Evolutionary conservation across 129 eudicot genomes (phyloP).

Genomic region (Smallanthus sonchifolius): DNA sequence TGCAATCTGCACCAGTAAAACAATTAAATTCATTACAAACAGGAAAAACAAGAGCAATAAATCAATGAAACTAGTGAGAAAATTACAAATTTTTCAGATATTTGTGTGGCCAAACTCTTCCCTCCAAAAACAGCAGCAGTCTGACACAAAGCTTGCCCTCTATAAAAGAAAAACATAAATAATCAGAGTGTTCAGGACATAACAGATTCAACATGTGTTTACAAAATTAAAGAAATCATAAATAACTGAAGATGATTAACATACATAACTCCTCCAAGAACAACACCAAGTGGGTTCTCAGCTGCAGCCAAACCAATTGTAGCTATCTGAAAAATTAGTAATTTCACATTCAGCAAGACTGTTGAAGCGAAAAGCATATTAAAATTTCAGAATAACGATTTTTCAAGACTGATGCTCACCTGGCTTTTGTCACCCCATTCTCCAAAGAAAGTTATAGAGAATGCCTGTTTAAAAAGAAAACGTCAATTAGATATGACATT

Average conservation of each 20-base stretch:
- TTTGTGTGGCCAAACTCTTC: constrained; percentile 84
- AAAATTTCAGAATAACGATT: not conserved
- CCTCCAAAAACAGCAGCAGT: constrained; percentile 98
- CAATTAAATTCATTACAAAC: not conserved
- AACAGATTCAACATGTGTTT: not conserved
- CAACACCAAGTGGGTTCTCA: constrained; percentile 96
- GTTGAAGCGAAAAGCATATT: not conserved
- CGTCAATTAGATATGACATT: not conserved
- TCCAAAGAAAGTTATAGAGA: constrained; percentile 83
- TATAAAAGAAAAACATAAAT: constrained; percentile 22
- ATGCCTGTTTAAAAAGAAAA: constrained; percentile 26
- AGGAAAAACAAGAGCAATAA: not conserved
- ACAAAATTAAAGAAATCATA: not conserved
- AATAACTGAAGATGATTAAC: constrained; percentile 19
- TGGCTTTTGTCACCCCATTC: constrained; percentile 99
- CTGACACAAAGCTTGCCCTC: constrained; percentile 96
- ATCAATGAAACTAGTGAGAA: not conserved
- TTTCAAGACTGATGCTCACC: constrained; percentile 40
- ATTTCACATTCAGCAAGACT: constrained; percentile 3
- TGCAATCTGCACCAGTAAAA: constrained; percentile 53
- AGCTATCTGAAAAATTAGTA: constrained; percentile 61
- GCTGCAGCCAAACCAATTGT: constrained; percentile 98
- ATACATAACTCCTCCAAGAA: constrained; percentile 93
- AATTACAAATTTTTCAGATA: constrained; percentile 74
- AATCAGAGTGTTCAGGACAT: not conserved